A percentile compares a stretch with the other conserved stretches of the same genome.
phyloP scores from a whole-genome alignment of 2,329 filamentous ascomycete species.

The Penicillium sp. region DNA sequence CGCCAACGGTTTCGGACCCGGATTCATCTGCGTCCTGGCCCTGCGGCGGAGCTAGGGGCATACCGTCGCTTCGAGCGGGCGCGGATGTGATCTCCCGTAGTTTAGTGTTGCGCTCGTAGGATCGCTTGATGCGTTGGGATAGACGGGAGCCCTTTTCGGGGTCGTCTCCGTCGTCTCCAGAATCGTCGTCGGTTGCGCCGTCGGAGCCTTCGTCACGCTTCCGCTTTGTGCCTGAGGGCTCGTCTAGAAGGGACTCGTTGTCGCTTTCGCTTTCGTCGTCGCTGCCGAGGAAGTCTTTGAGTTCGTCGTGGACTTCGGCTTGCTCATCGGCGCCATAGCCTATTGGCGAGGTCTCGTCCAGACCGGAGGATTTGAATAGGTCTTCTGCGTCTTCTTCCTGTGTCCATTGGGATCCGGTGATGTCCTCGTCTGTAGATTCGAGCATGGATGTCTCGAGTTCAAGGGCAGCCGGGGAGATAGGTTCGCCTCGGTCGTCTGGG shows the following conservation, averaged over 20 bases:
- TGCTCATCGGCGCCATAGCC: constrained; percentile 66
- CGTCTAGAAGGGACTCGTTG: constrained; percentile 43
- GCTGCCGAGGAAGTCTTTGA: constrained; percentile 69
- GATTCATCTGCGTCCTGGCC: constrained; percentile 23
- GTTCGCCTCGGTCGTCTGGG: constrained; percentile 62
- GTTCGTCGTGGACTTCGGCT: constrained; percentile 68
- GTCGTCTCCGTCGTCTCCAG: constrained; percentile 34
- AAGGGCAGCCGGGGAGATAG: constrained; percentile 41
- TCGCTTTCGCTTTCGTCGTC: constrained; percentile 54
- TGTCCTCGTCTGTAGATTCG: constrained; percentile 48
- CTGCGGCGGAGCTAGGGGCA: background rate
- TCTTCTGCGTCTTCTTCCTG: constrained; percentile 50
- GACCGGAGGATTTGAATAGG: constrained; percentile 53
- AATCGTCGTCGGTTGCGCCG: constrained; percentile 24
- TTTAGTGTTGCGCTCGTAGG: constrained; percentile 43
- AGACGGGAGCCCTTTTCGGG: constrained; percentile 44
- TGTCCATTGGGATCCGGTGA: constrained; percentile 50
- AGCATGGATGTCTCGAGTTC: constrained; percentile 50
- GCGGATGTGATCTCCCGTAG: constrained; percentile 40
- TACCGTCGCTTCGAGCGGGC: constrained; percentile 12
- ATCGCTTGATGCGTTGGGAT: constrained; percentile 45
- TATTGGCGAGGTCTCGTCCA: constrained; percentile 52
- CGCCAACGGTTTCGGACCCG: constrained; percentile 30
- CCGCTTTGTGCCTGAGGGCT: constrained; percentile 35
- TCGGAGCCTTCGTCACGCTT: constrained; percentile 35